Conservation (phyloP, 139 green algal genomes). For the Zygnema circumcarinatum region DNA sequence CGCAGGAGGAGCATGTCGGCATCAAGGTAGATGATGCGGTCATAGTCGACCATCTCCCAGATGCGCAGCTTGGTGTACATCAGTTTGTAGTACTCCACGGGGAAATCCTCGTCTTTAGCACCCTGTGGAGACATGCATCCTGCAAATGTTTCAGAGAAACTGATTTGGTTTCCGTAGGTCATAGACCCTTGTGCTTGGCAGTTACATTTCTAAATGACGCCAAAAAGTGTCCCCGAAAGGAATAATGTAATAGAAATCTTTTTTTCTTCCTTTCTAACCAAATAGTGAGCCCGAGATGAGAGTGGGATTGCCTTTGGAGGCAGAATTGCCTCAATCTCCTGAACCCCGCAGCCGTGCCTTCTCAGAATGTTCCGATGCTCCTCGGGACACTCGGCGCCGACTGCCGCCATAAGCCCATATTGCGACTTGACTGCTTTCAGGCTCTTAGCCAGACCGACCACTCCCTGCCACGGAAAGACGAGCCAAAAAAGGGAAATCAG, state of each 20-base stretch:
- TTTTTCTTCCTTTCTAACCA: not conserved
- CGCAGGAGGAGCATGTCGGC: constrained; percentile 46
- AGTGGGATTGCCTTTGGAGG: constrained; percentile 24
- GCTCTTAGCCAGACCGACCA: constrained; percentile 45
- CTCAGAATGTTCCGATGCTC: constrained; percentile 30
- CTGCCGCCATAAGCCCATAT: constrained; percentile 27
- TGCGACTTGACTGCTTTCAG: constrained; percentile 1
- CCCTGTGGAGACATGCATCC: not conserved
- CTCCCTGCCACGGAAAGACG: constrained; percentile 41
- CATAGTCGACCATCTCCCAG: constrained; percentile 49
- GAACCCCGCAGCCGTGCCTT: constrained; percentile 28
- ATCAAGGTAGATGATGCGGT: constrained; percentile 48
- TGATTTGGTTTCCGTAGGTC: not conserved
- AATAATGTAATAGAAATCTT: not conserved
- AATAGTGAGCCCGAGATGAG: not conserved
- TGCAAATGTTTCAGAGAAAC: not conserved
- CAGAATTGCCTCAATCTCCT: constrained; percentile 24
- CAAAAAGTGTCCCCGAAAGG: no score
- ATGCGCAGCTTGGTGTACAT: constrained; percentile 58
- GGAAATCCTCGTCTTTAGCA: constrained; percentile 25
- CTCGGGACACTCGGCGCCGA: constrained; percentile 18
- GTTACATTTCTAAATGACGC: no score
- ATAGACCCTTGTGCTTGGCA: no score
- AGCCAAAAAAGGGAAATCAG: no score
- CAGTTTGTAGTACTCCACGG: constrained; percentile 33